Evolutionary conservation across 2,329 filamentous ascomycete genomes (phyloP), one percentile per base, ranked within the genome.

Genomic region (Arthroderma sp.): DNA sequence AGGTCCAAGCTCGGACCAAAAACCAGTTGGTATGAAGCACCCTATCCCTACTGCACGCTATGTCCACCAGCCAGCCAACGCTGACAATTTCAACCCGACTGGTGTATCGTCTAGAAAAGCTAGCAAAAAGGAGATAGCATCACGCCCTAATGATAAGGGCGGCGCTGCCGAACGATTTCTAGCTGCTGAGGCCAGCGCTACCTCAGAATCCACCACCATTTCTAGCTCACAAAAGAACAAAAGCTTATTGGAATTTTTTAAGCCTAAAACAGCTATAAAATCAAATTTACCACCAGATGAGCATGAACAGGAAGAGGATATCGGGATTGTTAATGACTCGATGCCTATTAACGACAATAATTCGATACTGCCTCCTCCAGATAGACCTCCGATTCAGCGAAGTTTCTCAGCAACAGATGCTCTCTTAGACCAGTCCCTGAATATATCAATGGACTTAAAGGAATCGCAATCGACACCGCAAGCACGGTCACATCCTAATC

Each of bases 1-100:
- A 6, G 49, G 6, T 27, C 38, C 11, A 46, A 38, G 36, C 37
- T 43, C 10, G 40, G 51, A 11, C 43, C 36, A 10, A 42, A 48
- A 27, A 44, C 45, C 4, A 22, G 15, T 22, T 22, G 15, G 15
- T 22, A 38, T 15, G 7, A 46, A 38, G n/a, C 11, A 33, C 6
- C 8, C 36, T 22, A 22, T 22, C 15, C 15, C 15, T 22, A 40
- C 38, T 29, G 31, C 29, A 33, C 32, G 29, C 29, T 28, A 41
- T 32, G n/a, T 31, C 29, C 22, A 41, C 8, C 22, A 31, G 34
- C 9, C 27, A 22, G 6, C 29, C 11, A 33, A 41, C 32, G 29
- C 39, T 15, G 39, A 41, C 5, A 31, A 22, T 31, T 11, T 9
- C 22, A 6, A 8, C 7, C 29, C 15, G 11, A 33, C 29, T 7